These are phyloP conservation scores for Francoa sonchifolia DNA, from an alignment of 441 rosid genomes.

Conservation along the genomic window DNA sequence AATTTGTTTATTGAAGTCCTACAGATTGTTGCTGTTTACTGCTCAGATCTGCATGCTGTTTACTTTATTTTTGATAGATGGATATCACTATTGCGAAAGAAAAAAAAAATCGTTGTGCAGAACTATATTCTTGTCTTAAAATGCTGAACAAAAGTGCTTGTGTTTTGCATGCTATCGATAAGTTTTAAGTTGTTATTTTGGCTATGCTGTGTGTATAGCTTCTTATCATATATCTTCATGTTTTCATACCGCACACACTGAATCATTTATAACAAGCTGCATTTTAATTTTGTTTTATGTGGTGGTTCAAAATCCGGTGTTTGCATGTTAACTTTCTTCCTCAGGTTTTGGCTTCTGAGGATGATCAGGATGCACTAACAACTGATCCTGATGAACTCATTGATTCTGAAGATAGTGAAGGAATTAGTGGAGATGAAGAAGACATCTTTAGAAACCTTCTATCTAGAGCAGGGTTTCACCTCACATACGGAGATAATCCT, in stretches of 20 bases:
- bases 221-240: background rate
- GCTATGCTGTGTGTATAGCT: too few species aligned
- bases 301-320: background rate
- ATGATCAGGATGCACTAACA: slow-evolving; percentile 92
- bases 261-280: background rate
- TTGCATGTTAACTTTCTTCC: slow-evolving; percentile 8
- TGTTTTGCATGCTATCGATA: too few species aligned
- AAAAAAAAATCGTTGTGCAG: too few species aligned
- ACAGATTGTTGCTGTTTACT: too few species aligned
- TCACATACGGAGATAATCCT: slow-evolving; percentile 80
- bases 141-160: too few species aligned
- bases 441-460: slow-evolving; percentile 87
- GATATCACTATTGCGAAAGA: too few species aligned
- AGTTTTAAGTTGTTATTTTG: too few species aligned
- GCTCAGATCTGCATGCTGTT: too few species aligned
- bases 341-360: slow-evolving; percentile 93
- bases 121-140: too few species aligned
- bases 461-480: slow-evolving; percentile 93
- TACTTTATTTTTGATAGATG: too few species aligned
- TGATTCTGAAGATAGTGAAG: slow-evolving; percentile 97
- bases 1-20: too few species aligned
- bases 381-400: slow-evolving; percentile 98
- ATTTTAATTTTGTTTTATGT: slow-evolving; percentile 5
- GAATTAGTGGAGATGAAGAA: slow-evolving; percentile 94
- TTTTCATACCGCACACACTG: too few species aligned